phyloP scores from a whole-genome alignment of 2,329 filamentous ascomycete genomes.

The Aspergillus pseudonomiae region DNA sequence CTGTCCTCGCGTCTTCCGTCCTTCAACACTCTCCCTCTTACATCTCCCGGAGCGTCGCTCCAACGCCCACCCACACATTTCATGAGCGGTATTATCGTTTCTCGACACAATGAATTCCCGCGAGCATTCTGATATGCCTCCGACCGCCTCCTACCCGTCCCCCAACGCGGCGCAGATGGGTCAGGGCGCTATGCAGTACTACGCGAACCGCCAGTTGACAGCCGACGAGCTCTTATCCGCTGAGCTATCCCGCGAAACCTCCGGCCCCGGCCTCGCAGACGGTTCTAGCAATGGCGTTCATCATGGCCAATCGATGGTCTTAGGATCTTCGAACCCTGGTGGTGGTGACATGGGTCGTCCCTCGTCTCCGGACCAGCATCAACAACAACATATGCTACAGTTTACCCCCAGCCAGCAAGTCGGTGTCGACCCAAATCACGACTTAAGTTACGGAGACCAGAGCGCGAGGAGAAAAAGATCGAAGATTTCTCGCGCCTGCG shows the following conservation, averaged over 20 bases:
- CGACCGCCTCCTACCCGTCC: constrained; percentile 48
- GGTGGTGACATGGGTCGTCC: constrained; percentile 41
- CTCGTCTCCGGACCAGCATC: constrained; percentile 42
- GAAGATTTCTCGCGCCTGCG: constrained; percentile 86
- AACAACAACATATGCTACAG: constrained; percentile 45
- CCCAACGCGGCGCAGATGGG: constrained; percentile 48
- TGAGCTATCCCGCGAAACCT: constrained; percentile 51
- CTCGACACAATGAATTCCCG: constrained; percentile 41
- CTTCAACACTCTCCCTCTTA: constrained; percentile 26
- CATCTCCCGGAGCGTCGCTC: constrained; percentile 39
- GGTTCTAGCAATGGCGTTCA: constrained; percentile 43
- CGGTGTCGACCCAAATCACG: constrained; percentile 49
- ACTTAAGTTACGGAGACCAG: constrained; percentile 59
- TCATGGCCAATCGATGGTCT: constrained; percentile 44
- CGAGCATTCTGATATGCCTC: constrained; percentile 47
- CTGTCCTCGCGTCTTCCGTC: constrained; percentile 35
- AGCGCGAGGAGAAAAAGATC: constrained; percentile 74
- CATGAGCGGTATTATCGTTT: constrained; percentile 15
- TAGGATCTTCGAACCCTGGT: constrained; percentile 41
- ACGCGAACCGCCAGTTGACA: constrained; percentile 47
- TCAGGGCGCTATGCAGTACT: constrained; percentile 48
- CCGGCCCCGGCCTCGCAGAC: constrained; percentile 47
- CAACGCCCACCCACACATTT: constrained; percentile 26
- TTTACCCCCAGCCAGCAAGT: constrained; percentile 49
- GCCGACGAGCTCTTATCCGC: constrained; percentile 53